Evolutionary conservation across 2,329 filamentous ascomycete species (phyloP).

Genomic region (Pestalotiopsis sp.): DNA sequence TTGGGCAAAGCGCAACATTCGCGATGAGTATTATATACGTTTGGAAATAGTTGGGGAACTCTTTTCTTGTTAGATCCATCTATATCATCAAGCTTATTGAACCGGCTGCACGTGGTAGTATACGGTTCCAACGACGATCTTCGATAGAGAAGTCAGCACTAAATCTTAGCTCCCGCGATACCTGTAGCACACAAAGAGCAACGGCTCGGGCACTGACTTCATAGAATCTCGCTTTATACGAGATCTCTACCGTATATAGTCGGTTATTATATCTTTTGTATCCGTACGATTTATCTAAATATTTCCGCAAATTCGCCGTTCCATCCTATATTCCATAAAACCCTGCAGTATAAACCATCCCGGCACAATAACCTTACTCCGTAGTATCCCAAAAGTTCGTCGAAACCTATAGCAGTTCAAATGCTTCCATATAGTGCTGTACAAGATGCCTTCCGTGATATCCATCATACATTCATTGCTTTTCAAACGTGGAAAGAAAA

Average conservation of each 20-base stretch:
- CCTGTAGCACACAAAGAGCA: too few species aligned
- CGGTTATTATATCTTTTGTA: not conserved
- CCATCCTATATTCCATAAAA: not conserved
- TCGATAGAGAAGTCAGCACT: too few species aligned
- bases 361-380: not conserved
- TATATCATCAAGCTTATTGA: too few species aligned
- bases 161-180: not conserved
- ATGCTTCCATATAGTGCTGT: not conserved
- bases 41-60: too few species aligned
- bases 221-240: not conserved
- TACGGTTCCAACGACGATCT: too few species aligned
- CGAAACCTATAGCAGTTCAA: not conserved
- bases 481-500: not conserved
- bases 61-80: too few species aligned
- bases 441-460: constrained; percentile 1
- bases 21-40: too few species aligned
- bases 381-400: not conserved
- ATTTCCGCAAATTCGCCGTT: not conserved
- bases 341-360: not conserved
- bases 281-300: not conserved
- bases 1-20: too few species aligned
- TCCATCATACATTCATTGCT: not conserved
- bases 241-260: not conserved
- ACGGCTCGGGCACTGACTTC: not conserved
- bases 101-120: too few species aligned